A percentile compares a stretch with the other conserved stretches of the same genome.
These are phyloP conservation scores for Bocquillonia castaneifolia DNA, from an alignment of 441 rosid genomes.

Conservation along the genomic window DNA sequence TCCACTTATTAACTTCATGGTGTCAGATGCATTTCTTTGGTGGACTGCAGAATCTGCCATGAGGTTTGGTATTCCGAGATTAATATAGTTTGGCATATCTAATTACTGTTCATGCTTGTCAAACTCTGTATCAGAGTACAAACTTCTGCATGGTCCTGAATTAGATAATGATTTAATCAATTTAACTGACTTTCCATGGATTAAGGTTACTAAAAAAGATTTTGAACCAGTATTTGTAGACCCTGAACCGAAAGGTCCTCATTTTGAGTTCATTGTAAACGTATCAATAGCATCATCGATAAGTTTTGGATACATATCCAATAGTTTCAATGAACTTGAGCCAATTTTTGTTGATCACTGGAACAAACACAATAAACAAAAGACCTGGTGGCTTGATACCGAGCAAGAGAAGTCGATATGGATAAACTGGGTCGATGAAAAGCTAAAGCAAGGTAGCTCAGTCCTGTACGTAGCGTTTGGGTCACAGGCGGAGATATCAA, in stretches of 20 bases:
- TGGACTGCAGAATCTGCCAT: slow-evolving; percentile 61
- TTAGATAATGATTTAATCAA: slow-evolving; percentile 42
- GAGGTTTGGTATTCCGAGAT: slow-evolving; percentile 52
- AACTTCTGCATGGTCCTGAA: slow-evolving; percentile 17
- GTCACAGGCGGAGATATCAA: slow-evolving; percentile 58
- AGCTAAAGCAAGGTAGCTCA: slow-evolving; percentile 34
- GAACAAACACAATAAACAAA: slow-evolving; percentile 20
- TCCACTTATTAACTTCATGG: slow-evolving; percentile 43
- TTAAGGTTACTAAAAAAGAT: slow-evolving; percentile 40
- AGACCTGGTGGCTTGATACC: slow-evolving; percentile 28
- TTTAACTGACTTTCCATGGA: slow-evolving; percentile 55
- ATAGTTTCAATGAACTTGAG: slow-evolving; percentile 67
- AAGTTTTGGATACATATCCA: slow-evolving; percentile 42
- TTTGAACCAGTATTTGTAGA: background rate
- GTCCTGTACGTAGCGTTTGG: slow-evolving; percentile 70
- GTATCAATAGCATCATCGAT: background rate
- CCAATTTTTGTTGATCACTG: slow-evolving; percentile 38
- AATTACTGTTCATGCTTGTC: slow-evolving; percentile 19
- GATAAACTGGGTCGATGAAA: slow-evolving; percentile 56
- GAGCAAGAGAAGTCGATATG: slow-evolving; percentile 30
- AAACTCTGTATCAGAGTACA: background rate
- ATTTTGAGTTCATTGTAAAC: slow-evolving; percentile 6
- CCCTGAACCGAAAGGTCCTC: slow-evolving; percentile 16
- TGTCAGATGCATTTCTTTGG: slow-evolving; percentile 66
- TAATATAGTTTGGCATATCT: slow-evolving; percentile 42